These are phyloP conservation scores for Microdochium paspali DNA, from an alignment of 2,329 filamentous ascomycete genomes.

Conservation along the genomic window DNA sequence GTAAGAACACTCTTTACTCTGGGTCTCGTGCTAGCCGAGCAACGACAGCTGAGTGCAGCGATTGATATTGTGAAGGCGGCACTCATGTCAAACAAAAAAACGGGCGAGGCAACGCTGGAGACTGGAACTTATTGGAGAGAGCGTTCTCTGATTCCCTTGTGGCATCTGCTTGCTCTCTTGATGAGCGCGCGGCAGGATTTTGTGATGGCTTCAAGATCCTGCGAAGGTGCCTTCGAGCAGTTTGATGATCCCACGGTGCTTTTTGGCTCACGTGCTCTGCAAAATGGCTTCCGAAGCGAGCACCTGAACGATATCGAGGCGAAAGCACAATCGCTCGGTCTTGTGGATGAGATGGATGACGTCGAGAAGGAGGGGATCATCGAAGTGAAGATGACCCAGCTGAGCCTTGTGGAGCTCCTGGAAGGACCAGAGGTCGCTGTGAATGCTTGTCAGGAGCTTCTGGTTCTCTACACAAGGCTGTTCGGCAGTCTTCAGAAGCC, in stretches of 20 bases:
- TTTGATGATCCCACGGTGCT: constrained; percentile 65
- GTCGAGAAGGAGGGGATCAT: constrained; percentile 79
- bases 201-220: constrained; percentile 68
- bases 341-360: constrained; percentile 73
- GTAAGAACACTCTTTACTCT: constrained; percentile 73
- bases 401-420: constrained; percentile 71
- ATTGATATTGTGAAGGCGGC: constrained; percentile 76
- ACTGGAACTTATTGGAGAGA: constrained; percentile 51
- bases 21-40: constrained; percentile 79
- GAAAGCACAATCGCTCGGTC: constrained; percentile 26
- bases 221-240: constrained; percentile 85
- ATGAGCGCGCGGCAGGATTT: constrained; percentile 83
- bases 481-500: constrained; percentile 52
- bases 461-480: constrained; percentile 71
- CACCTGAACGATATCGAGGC: constrained; percentile 51
- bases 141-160: constrained; percentile 63
- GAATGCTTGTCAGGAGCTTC: constrained; percentile 76
- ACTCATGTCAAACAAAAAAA: constrained; percentile 49
- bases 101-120: constrained; percentile 31
- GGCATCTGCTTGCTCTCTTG: constrained; percentile 83
- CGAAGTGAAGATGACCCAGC: constrained; percentile 93
- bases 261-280: constrained; percentile 51
- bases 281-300: constrained; percentile 48
- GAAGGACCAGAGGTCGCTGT: constrained; percentile 81
- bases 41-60: constrained; percentile 68